phyloP scores from a whole-genome alignment of 495 filamentous ascomycete species.

The Xylaria telfairii region DNA sequence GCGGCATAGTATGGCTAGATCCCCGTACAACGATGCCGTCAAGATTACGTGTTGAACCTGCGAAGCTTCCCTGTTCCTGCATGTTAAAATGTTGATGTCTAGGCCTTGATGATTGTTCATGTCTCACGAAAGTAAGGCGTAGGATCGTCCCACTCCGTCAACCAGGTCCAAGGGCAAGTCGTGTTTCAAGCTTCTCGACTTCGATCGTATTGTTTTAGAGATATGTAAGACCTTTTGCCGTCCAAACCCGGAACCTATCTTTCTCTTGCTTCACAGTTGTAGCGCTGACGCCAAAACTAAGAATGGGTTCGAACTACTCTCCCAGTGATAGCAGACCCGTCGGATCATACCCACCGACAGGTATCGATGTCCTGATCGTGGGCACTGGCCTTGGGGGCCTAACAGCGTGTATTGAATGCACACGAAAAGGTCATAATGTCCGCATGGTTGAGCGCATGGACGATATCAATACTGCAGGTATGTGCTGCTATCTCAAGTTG shows the following conservation, averaged over 20 bases:
- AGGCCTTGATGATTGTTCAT: neutral
- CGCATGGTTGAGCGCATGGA: constrained; percentile 58
- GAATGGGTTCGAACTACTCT: constrained; percentile 40
- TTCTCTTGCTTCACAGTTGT: constrained; percentile 9
- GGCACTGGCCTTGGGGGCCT: constrained; percentile 70
- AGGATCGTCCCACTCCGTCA: neutral
- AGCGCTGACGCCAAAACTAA: neutral
- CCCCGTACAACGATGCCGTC: neutral
- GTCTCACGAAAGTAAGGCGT: neutral
- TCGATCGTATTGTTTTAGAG: neutral
- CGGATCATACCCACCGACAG: constrained; percentile 47
- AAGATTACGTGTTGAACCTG: neutral
- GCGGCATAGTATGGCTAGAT: neutral
- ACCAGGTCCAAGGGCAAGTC: neutral
- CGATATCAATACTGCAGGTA: constrained; percentile 49
- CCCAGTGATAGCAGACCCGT: constrained; percentile 42
- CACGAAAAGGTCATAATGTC: constrained; percentile 68
- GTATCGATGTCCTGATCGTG: constrained; percentile 66
- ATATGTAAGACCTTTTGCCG: neutral
- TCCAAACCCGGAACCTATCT: neutral
- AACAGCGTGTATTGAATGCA: constrained; percentile 67
- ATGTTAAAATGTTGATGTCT: neutral
- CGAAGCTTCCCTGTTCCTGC: neutral
- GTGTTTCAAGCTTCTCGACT: neutral
- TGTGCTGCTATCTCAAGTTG: constrained; percentile 22